Percentiles rank a stretch among this genome's conserved stretches.
phyloP scores from a whole-genome alignment of 164 flowering plant genomes.

The Chimonanthus praecox region DNA sequence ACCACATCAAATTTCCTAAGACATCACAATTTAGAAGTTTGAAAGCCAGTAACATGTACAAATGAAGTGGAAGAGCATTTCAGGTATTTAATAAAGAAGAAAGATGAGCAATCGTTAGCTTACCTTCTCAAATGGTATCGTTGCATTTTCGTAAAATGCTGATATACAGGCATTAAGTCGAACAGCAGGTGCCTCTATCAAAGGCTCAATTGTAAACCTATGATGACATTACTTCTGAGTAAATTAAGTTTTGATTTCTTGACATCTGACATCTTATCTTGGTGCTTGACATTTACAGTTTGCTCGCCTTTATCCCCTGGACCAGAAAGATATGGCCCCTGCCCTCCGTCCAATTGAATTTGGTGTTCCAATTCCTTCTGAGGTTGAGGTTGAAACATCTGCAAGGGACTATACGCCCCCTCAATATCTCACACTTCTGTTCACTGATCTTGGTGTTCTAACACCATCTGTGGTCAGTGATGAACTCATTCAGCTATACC shows the following conservation, averaged over 20 bases:
- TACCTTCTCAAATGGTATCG: too few relatives aligned
- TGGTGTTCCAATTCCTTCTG: constrained; percentile 87
- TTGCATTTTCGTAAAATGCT: too few relatives aligned
- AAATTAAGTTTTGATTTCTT: background rate
- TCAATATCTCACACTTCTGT: constrained; percentile 84
- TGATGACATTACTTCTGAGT: background rate
- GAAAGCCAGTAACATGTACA: too few relatives aligned
- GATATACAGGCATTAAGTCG: too few relatives aligned
- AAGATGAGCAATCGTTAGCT: too few relatives aligned
- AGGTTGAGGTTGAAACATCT: constrained; percentile 89
- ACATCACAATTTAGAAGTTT: too few relatives aligned
- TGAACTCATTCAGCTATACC: constrained; percentile 88
- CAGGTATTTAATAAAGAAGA: too few relatives aligned
- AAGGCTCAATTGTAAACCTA: background rate
- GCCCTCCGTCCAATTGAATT: constrained; percentile 88
- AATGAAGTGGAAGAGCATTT: too few relatives aligned
- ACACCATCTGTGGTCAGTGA: constrained; percentile 97
- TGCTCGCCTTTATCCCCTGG: constrained; percentile 93
- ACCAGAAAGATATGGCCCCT: constrained; percentile 89
- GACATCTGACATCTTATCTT: background rate
- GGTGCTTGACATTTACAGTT: constrained; percentile 49
- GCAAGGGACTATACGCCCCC: constrained; percentile 98
- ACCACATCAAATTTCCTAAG: too few relatives aligned
- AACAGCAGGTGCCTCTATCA: background rate
- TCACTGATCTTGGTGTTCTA: constrained; percentile 91